Percentiles rank a stretch among this genome's conserved stretches.
Conservation (phyloP, 2,329 filamentous ascomycete genomes). For the Claviceps pazoutovae region DNA sequence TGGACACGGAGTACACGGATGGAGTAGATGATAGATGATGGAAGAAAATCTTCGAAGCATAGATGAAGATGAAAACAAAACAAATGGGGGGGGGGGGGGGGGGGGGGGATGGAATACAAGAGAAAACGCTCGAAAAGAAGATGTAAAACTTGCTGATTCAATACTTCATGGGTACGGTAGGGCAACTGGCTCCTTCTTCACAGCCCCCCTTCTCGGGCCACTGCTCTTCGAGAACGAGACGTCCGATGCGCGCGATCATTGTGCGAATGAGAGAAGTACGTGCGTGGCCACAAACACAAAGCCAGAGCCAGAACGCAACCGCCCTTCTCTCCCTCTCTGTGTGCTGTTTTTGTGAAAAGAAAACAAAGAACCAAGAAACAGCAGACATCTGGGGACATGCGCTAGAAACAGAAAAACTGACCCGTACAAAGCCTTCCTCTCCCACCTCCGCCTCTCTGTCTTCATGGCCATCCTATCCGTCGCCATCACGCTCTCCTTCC, state of each 20-base stretch:
- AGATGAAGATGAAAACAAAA: too few relatives aligned
- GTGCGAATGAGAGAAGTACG: conserved; percentile 61
- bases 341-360: background rate
- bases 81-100: too few relatives aligned
- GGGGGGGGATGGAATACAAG: too few relatives aligned
- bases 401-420: background rate
- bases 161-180: too few relatives aligned
- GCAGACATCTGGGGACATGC: too few relatives aligned
- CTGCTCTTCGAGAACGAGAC: conserved; percentile 61
- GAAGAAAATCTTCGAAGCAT: too few relatives aligned
- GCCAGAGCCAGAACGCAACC: too few relatives aligned
- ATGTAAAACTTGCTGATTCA: too few relatives aligned
- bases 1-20: too few relatives aligned
- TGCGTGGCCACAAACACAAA: conserved; percentile 2
- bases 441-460: conserved; percentile 76
- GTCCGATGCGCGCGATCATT: conserved; percentile 65
- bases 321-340: background rate
- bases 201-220: conserved; percentile 50
- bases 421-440: conserved; percentile 52
- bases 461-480: conserved; percentile 85
- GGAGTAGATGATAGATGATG: too few relatives aligned
- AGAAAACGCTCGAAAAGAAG: too few relatives aligned
- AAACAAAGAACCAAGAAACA: too few relatives aligned
- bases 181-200: conserved; percentile 31
- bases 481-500: conserved; percentile 86